A percentile compares a stretch with the other conserved stretches of the same genome.
phyloP scores from a whole-genome alignment of 352 stramenopile species.

The Pythium rhizo-oryzae region DNA sequence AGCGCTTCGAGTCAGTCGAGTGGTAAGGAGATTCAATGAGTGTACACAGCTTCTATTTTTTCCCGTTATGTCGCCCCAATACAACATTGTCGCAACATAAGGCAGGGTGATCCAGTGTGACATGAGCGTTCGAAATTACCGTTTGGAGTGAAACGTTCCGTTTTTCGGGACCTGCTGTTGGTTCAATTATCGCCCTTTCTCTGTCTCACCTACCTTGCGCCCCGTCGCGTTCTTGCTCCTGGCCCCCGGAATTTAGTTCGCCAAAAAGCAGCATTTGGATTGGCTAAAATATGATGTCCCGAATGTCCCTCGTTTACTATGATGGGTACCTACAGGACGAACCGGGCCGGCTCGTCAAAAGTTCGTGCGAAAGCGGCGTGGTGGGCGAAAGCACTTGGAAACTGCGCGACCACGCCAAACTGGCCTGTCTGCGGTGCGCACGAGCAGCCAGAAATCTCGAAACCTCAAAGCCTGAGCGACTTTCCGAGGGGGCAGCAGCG shows the following conservation, averaged over 20 bases:
- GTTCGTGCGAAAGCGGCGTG: background rate
- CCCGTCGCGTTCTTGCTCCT: background rate
- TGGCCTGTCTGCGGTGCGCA: too few species aligned
- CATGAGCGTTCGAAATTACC: background rate
- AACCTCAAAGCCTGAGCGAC: too few species aligned
- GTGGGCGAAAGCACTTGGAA: too few species aligned
- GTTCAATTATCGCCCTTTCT: background rate
- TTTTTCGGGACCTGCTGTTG: background rate
- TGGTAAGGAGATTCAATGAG: conserved; percentile 38
- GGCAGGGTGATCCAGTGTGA: background rate
- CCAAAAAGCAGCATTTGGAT: conserved; percentile 9
- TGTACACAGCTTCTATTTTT: background rate
- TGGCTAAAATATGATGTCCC: conserved; percentile 15
- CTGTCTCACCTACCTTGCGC: background rate
- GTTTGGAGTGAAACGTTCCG: background rate
- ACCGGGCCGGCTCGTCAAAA: background rate
- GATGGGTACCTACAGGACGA: background rate
- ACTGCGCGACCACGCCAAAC: too few species aligned
- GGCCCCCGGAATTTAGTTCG: conserved; percentile 21
- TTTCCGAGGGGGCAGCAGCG: too few species aligned
- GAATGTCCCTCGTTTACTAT: background rate
- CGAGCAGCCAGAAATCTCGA: too few species aligned
- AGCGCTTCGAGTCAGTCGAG: conserved; percentile 93
- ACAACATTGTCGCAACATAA: conserved; percentile 5
- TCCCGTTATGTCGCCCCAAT: background rate